These are phyloP conservation scores for Craspedostauros australis DNA, from an alignment of 108 stramenopile genomes.

Conservation along the genomic window DNA sequence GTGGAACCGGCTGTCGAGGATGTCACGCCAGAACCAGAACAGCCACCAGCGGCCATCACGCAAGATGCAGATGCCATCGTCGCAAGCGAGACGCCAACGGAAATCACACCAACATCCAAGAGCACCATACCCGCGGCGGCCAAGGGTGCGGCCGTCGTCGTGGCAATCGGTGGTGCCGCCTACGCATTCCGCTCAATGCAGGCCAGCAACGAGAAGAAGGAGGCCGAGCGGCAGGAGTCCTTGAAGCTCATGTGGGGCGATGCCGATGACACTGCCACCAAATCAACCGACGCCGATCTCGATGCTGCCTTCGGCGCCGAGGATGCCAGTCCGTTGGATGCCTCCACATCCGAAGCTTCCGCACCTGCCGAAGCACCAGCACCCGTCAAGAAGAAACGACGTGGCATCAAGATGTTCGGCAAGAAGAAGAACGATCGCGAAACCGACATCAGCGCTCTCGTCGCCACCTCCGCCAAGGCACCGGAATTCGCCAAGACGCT, in stretches of 20 bases:
- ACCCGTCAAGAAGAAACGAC: constrained; percentile 50
- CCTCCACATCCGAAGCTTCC: background rate
- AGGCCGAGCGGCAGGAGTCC: too few relatives aligned
- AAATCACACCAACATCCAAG: too few relatives aligned
- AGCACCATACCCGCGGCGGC: too few relatives aligned
- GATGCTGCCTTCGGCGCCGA: constrained; percentile 10
- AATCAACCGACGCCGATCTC: too few relatives aligned
- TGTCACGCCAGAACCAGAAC: constrained; percentile 4
- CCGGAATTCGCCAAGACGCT: constrained; percentile 66
- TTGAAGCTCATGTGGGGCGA: too few relatives aligned
- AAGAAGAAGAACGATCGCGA: constrained; percentile 63
- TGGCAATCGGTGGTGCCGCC: too few relatives aligned
- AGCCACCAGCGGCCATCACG: background rate
- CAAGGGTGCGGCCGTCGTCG: too few relatives aligned
- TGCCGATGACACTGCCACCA: too few relatives aligned
- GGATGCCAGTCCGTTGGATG: background rate
- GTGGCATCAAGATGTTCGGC: constrained; percentile 46
- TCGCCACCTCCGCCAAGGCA: constrained; percentile 42
- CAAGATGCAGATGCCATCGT: background rate
- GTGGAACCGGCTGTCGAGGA: constrained; percentile 17
- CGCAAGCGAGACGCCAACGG: constrained; percentile 3
- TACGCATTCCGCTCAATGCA: too few relatives aligned
- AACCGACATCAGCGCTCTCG: constrained; percentile 50
- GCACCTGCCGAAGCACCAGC: constrained; percentile 13
- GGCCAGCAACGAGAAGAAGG: too few relatives aligned